Evolutionary conservation across 2,329 filamentous ascomycete species (phyloP).

Genomic region (Neocucurbitaria cava): DNA sequence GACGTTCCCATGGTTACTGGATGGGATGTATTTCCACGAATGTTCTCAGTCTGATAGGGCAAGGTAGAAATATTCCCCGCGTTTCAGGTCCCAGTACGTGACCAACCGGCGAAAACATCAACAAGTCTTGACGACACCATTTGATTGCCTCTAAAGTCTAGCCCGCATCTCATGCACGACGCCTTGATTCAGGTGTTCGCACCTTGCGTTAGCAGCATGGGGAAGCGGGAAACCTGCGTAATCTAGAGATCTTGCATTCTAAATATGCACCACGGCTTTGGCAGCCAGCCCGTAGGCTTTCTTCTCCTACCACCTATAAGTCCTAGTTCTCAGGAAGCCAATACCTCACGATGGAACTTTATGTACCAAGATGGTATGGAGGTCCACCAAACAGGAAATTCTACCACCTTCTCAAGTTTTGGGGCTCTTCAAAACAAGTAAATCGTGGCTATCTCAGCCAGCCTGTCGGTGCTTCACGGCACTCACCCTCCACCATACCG

Average conservation of each 20-base stretch:
- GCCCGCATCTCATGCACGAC: background rate
- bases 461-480: background rate
- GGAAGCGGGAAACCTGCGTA: background rate
- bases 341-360: background rate
- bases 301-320: background rate
- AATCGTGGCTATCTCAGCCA: background rate
- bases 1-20: background rate
- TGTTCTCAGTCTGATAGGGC: background rate
- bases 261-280: background rate
- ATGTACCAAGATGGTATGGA: background rate
- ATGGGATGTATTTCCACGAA: background rate
- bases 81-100: background rate
- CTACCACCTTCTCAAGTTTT: background rate
- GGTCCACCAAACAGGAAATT: background rate
- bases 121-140: constrained; percentile 3
- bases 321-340: background rate
- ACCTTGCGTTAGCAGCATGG: background rate
- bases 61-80: background rate
- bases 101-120: constrained; percentile 3
- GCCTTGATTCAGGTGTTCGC: background rate
- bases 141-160: constrained; percentile 2
- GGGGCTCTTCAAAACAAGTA: background rate
- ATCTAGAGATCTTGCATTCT: background rate
- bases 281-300: background rate
- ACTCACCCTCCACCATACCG: constrained; percentile 6